Evolutionary conservation across 2,329 filamentous ascomycete species (phyloP).

Genomic region (Plenodomus tracheiphilus): DNA sequence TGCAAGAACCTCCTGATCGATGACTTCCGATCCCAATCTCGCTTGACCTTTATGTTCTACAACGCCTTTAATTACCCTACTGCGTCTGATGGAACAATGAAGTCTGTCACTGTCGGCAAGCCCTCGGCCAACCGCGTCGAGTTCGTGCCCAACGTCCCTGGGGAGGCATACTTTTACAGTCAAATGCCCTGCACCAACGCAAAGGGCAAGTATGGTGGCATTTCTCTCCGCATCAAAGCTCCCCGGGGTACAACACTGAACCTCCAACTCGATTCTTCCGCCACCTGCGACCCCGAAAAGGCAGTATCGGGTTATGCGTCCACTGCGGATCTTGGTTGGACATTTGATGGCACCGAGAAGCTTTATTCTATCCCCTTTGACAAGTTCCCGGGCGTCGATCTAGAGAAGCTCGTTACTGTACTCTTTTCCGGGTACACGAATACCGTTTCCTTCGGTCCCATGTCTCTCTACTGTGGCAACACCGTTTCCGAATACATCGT

Average conservation of each 20-base stretch:
- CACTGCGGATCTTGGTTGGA: constrained; percentile 59
- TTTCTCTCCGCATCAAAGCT: constrained; percentile 60
- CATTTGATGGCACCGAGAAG: constrained; percentile 62
- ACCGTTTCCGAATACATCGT: constrained; percentile 55
- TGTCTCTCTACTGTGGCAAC: constrained; percentile 62
- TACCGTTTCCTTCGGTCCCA: constrained; percentile 58
- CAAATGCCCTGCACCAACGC: constrained; percentile 60
- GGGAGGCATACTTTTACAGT: constrained; percentile 61
- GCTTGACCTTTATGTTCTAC: constrained; percentile 63
- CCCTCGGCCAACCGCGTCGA: constrained; percentile 53
- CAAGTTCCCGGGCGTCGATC: constrained; percentile 56
- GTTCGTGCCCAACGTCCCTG: constrained; percentile 52
- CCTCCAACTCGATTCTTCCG: constrained; percentile 56
- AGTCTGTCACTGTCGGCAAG: constrained; percentile 57
- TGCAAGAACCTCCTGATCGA: constrained; percentile 57
- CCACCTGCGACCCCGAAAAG: constrained; percentile 49
- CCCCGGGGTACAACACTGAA: constrained; percentile 55
- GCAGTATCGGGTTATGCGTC: constrained; percentile 46
- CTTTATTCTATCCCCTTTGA: constrained; percentile 63
- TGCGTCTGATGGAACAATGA: constrained; percentile 62
- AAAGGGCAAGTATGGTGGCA: constrained; percentile 56
- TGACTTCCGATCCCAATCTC: constrained; percentile 65
- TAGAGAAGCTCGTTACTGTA: constrained; percentile 56
- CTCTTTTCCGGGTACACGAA: constrained; percentile 54
- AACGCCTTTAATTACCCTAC: constrained; percentile 61